phyloP scores from a whole-genome alignment of 139 green algal species.

The Penium margaritaceum region DNA sequence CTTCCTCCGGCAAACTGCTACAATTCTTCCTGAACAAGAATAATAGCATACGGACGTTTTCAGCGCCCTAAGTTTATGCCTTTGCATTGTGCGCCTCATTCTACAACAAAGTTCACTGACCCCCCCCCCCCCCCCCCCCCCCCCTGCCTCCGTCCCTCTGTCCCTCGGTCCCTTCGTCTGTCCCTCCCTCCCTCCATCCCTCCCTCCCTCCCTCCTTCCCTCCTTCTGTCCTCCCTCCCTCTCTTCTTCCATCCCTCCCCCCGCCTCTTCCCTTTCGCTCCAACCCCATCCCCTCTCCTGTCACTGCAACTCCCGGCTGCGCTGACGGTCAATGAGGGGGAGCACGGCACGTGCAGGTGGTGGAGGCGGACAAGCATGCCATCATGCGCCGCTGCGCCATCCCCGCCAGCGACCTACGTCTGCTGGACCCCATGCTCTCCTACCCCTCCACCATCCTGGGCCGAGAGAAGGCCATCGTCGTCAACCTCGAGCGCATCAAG shows the following conservation, averaged over 20 bases:
- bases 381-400: conserved; percentile 36
- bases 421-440: conserved; percentile 43
- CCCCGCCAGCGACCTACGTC: conserved; percentile 46
- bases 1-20: too few species aligned
- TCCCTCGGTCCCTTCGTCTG: background rate
- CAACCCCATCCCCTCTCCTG: too few species aligned
- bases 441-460: conserved; percentile 44
- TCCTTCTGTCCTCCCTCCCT: background rate
- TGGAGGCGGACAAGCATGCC: conserved; percentile 40
- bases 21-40: too few species aligned
- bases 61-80: too few species aligned
- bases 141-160: background rate
- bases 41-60: too few species aligned
- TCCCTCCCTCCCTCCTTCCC: background rate
- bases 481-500: conserved; percentile 48
- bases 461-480: conserved; percentile 46
- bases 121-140: too few species aligned
- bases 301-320: too few species aligned
- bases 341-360: too few species aligned
- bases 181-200: background rate
- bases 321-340: too few species aligned
- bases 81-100: too few species aligned
- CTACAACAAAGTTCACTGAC: too few species aligned
- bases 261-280: background rate
- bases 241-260: background rate